phyloP scores from a whole-genome alignment of 176 grass and related monocot genomes.

The Metroxylon sagu region DNA sequence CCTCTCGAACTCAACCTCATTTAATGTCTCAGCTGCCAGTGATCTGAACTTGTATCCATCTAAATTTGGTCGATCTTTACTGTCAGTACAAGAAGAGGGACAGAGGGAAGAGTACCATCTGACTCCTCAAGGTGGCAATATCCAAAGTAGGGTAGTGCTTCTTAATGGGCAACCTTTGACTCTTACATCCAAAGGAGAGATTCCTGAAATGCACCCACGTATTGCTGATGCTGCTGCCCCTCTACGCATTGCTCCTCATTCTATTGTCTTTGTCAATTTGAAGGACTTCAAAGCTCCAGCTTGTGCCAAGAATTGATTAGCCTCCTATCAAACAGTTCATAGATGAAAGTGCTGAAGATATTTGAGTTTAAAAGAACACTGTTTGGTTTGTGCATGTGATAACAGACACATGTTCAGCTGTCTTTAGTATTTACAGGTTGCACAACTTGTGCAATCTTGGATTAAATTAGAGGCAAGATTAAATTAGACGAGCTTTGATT shows the following conservation, averaged over 20 bases:
- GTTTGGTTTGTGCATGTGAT: too few species aligned
- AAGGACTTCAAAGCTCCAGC: conserved; percentile 41
- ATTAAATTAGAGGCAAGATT: too few species aligned
- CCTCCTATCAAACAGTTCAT: too few species aligned
- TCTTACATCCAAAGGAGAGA: conserved; percentile 23
- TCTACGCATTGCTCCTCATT: conserved; percentile 25
- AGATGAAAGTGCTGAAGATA: too few species aligned
- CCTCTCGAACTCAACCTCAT: conserved; percentile 47
- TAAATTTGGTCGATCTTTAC: background rate
- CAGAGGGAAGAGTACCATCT: conserved; percentile 51
- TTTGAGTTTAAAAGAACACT: too few species aligned
- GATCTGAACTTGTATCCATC: conserved; percentile 31
- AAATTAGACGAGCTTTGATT: too few species aligned
- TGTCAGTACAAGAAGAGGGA: background rate
- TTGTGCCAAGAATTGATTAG: conserved; percentile 11
- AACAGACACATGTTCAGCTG: too few species aligned
- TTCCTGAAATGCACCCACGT: conserved; percentile 33
- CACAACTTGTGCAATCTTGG: too few species aligned
- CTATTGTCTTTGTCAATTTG: conserved; percentile 34
- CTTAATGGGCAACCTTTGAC: conserved; percentile 38
- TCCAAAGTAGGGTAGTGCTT: conserved; percentile 40
- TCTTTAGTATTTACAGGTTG: too few species aligned
- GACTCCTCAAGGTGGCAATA: conserved; percentile 32
- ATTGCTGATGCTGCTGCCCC: conserved; percentile 19
- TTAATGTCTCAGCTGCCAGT: conserved; percentile 28